These are phyloP conservation scores for Strobilomyces echinocephalus DNA, from an alignment of 768 basidiomycete species.

Conservation along the genomic window DNA sequence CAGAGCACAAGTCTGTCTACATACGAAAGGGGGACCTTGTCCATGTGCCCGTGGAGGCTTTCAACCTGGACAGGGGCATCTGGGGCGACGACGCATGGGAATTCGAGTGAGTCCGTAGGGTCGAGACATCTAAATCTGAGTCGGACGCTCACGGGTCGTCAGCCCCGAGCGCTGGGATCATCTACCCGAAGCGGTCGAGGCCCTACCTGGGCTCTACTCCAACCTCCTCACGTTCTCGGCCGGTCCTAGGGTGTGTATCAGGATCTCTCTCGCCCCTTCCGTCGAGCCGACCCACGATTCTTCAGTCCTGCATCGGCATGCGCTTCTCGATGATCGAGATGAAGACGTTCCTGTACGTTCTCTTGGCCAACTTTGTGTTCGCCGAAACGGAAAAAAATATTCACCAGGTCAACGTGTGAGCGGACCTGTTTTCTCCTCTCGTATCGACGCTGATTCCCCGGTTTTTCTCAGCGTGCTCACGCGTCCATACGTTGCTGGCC, in stretches of 20 bases:
- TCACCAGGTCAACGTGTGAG: conserved; percentile 60
- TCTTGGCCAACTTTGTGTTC: conserved; percentile 66
- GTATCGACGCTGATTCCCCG: background rate
- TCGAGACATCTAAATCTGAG: background rate
- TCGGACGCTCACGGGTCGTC: conserved; percentile 1
- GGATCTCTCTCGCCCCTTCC: background rate
- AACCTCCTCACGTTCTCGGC: conserved; percentile 75
- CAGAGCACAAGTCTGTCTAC: conserved; percentile 39
- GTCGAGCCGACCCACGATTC: background rate
- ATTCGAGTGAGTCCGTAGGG: conserved; percentile 54
- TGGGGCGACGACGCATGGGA: conserved; percentile 83
- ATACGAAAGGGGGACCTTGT: conserved; percentile 69
- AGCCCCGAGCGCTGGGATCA: conserved; percentile 82
- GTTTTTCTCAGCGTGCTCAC: conserved; percentile 49
- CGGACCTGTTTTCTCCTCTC: background rate
- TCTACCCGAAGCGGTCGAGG: conserved; percentile 62
- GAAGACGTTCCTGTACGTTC: conserved; percentile 67
- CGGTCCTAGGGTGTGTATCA: conserved; percentile 64
- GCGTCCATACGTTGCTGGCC: conserved; percentile 54
- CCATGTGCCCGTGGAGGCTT: conserved; percentile 74
- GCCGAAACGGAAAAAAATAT: conserved; percentile 48
- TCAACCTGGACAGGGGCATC: conserved; percentile 70
- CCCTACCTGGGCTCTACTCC: conserved; percentile 67
- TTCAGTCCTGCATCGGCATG: conserved; percentile 77
- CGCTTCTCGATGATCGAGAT: conserved; percentile 82